Conservation (phyloP, 345 rosid genomes). For the Heritiera fomes region DNA sequence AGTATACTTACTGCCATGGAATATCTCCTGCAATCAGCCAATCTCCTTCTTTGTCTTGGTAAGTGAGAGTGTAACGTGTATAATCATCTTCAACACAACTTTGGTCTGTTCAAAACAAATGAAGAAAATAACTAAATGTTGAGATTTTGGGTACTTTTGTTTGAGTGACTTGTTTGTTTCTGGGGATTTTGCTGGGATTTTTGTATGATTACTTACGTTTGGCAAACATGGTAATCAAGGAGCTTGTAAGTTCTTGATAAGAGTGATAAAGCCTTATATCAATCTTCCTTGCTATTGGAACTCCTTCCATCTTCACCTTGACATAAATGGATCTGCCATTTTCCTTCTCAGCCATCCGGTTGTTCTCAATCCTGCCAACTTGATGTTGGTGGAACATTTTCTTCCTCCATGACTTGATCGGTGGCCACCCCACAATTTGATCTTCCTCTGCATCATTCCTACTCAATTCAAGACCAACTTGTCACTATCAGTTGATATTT, state of each 20-base stretch:
- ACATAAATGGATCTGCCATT: constrained; percentile 45
- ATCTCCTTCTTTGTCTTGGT: constrained; percentile 66
- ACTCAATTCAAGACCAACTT: not conserved
- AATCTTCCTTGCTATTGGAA: constrained; percentile 61
- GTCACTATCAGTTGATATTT: not conserved
- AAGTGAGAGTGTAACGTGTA: constrained; percentile 41
- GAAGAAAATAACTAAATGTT: not conserved
- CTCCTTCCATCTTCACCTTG: constrained; percentile 83
- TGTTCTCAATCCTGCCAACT: constrained; percentile 15
- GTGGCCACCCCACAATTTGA: constrained; percentile 74
- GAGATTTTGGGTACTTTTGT: not conserved
- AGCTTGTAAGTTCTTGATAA: constrained; percentile 43
- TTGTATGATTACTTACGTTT: constrained; percentile 31
- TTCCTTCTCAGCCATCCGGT: constrained; percentile 18
- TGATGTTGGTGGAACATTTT: constrained; percentile 36
- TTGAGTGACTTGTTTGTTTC: not conserved
- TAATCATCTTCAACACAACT: constrained; percentile 27
- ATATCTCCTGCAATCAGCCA: constrained; percentile 58
- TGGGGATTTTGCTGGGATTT: not conserved
- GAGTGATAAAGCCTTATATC: constrained; percentile 50
- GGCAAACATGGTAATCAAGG: constrained; percentile 53
- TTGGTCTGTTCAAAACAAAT: constrained; percentile 25
- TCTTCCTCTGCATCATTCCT: constrained; percentile 37
- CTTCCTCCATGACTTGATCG: constrained; percentile 67
- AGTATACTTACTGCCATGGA: constrained; percentile 70